phyloP scores from a whole-genome alignment of 805 yeast genomes.

The Saccharomycopsis fodiens region DNA sequence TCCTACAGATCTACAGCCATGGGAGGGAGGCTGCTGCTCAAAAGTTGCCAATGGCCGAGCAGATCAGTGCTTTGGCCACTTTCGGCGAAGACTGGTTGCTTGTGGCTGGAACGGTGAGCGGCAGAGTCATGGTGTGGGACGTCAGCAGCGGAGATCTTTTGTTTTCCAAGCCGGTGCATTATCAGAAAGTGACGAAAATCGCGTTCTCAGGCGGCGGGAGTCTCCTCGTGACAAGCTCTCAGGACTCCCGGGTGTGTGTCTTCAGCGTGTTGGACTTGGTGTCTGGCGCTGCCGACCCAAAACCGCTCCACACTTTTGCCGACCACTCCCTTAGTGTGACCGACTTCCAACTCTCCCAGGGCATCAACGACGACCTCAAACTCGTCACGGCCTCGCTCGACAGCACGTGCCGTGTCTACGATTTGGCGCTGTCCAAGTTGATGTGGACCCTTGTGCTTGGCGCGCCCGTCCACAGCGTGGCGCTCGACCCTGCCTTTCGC shows the following conservation, averaged over 20 bases:
- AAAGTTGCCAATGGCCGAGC: constrained; percentile 79
- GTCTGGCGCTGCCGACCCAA: constrained; percentile 30
- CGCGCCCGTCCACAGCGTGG: constrained; percentile 46
- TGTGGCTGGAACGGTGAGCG: constrained; percentile 68
- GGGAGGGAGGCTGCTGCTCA: constrained; percentile 56
- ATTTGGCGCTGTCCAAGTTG: constrained; percentile 37
- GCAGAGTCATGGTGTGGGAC: constrained; percentile 82
- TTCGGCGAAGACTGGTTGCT: constrained; percentile 41
- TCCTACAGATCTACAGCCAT: constrained; percentile 54
- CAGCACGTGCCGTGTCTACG: constrained; percentile 67
- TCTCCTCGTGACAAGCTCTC: constrained; percentile 66
- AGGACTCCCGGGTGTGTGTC: constrained; percentile 69
- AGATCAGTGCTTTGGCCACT: constrained; percentile 48
- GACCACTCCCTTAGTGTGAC: constrained; percentile 50
- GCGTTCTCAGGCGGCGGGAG: constrained; percentile 56
- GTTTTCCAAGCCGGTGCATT: constrained; percentile 67
- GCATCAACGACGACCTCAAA: constrained; percentile 50
- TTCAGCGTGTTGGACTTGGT: constrained; percentile 64
- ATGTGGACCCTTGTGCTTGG: constrained; percentile 69
- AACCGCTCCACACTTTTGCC: constrained; percentile 51
- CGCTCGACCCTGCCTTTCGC: constrained; percentile 75
- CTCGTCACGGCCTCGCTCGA: constrained; percentile 68
- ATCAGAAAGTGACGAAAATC: constrained; percentile 61
- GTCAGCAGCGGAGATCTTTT: constrained; percentile 66
- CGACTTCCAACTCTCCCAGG: constrained; percentile 36